phyloP scores from a whole-genome alignment of 345 rosid genomes.

The Gossypium thurberi region DNA sequence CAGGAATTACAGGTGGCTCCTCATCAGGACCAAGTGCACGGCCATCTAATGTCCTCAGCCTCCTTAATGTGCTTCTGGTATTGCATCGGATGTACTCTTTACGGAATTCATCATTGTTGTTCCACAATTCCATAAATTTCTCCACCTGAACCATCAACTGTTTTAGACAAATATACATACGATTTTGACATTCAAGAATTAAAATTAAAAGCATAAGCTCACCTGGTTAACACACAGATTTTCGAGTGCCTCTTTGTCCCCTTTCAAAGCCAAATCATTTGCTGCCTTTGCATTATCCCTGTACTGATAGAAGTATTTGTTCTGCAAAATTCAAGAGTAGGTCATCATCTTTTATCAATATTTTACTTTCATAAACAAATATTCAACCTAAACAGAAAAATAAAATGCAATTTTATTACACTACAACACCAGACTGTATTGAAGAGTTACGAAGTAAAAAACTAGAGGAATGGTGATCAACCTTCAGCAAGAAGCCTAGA shows the following conservation, averaged over 20 bases:
- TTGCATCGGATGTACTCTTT: slow-evolving; percentile 55
- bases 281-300: slow-evolving; percentile 56
- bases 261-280: slow-evolving; percentile 42
- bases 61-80: slow-evolving; percentile 51
- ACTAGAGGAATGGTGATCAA: neutral
- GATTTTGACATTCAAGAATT: neutral
- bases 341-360: neutral
- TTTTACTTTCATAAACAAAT: slow-evolving; percentile 4
- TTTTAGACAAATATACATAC: slow-evolving; percentile 15
- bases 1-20: slow-evolving; percentile 45
- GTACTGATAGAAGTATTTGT: slow-evolving; percentile 35
- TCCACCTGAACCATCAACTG: slow-evolving; percentile 43
- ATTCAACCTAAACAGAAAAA: neutral
- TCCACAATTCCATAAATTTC: slow-evolving; percentile 61
- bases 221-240: slow-evolving; percentile 57
- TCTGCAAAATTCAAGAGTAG: slow-evolving; percentile 36
- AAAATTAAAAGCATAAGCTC: slow-evolving; percentile 14
- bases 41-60: slow-evolving; percentile 73
- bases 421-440: neutral
- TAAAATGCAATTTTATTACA: neutral
- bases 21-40: slow-evolving; percentile 84
- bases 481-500: neutral
- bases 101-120: slow-evolving; percentile 55
- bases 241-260: slow-evolving; percentile 51
- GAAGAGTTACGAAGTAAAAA: neutral